Conservation (phyloP, 495 filamentous ascomycete species). For the Articulospora tetracladia region DNA sequence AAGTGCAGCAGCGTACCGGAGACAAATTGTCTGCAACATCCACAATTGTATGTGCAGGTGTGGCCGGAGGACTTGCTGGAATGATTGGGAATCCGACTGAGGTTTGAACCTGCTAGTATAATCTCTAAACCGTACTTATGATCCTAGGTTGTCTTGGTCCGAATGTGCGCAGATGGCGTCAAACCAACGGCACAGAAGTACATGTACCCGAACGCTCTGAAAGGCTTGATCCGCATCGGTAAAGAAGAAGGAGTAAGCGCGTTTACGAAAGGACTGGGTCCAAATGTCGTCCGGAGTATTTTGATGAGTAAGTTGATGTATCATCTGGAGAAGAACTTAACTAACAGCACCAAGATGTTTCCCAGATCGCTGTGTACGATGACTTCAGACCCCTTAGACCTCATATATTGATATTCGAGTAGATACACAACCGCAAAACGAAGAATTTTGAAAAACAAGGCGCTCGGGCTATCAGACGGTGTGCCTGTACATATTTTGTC, state of each 20-base stretch:
- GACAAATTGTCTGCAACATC: conserved; percentile 22
- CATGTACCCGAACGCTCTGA: conserved; percentile 29
- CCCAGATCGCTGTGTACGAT: conserved; percentile 33
- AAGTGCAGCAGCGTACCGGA: conserved; percentile 23
- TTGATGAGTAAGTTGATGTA: conserved; percentile 32
- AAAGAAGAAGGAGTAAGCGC: conserved; percentile 32
- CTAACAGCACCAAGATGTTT: conserved; percentile 27
- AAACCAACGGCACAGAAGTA: conserved; percentile 56
- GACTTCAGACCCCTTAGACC: not conserved
- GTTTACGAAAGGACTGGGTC: conserved; percentile 32
- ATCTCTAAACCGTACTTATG: not conserved
- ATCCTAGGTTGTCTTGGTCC: conserved; percentile 57
- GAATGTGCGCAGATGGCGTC: conserved; percentile 76
- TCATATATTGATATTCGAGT: not conserved
- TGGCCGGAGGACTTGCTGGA: conserved; percentile 68
- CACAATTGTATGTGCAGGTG: conserved; percentile 30
- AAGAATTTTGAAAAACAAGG: conserved; percentile 24
- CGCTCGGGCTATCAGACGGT: conserved; percentile 26
- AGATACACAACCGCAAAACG: conserved; percentile 32
- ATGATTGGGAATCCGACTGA: conserved; percentile 78
- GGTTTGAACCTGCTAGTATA: conserved; percentile 4
- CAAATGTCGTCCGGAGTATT: conserved; percentile 35
- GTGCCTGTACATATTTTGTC: conserved; percentile 32
- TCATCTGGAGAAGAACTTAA: not conserved
- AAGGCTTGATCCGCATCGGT: conserved; percentile 30